phyloP scores from a whole-genome alignment of 495 filamentous ascomycete species.

The Penicillium longicatenatum region DNA sequence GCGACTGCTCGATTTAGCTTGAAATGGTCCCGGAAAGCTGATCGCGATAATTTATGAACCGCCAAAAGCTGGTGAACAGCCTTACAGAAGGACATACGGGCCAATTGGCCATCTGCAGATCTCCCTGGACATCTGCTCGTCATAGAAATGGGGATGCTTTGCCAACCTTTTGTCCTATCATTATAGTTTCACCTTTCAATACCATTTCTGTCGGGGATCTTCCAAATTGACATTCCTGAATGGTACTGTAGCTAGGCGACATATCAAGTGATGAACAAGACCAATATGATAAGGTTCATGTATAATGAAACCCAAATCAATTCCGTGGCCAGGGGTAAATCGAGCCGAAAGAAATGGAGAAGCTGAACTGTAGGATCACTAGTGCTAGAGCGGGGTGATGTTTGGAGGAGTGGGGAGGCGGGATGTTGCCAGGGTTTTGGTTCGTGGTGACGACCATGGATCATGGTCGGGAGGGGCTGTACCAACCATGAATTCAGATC shows the following conservation, averaged over 20 bases:
- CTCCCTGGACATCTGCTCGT: no score
- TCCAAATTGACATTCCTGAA: background rate
- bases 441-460: conserved; percentile 13
- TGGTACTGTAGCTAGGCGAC: background rate
- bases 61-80: no score
- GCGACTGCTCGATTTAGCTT: no score
- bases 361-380: background rate
- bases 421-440: conserved; percentile 20
- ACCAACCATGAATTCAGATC: background rate
- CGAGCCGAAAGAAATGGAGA: background rate
- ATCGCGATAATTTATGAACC: no score
- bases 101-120: no score
- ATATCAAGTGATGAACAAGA: background rate
- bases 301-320: background rate
- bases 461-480: conserved; percentile 2
- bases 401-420: conserved; percentile 15
- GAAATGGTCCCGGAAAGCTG: no score
- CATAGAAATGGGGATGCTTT: no score
- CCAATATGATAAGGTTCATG: background rate
- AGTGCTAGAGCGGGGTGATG: conserved; percentile 1
- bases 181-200: background rate
- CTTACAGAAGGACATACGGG: no score
- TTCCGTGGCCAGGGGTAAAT: background rate
- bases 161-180: no score
- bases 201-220: background rate